Evolutionary conservation across 2,329 filamentous ascomycete species (phyloP).

Genomic region (Drechslera avenae): DNA sequence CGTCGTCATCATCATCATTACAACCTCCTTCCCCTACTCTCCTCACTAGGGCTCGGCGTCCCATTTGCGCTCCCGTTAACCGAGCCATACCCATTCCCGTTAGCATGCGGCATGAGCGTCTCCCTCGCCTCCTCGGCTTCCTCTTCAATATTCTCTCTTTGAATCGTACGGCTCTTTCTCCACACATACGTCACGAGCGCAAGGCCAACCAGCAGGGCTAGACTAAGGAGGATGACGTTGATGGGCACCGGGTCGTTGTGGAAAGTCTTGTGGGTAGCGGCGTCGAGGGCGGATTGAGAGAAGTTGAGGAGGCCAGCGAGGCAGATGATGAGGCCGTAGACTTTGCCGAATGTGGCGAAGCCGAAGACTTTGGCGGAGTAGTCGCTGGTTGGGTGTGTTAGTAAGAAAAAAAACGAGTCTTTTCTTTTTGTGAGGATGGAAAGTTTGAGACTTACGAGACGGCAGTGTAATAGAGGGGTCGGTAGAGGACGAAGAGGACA

Average conservation of each 20-base stretch:
- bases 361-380: constrained; percentile 92
- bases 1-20: neutral
- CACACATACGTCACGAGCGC: constrained; percentile 71
- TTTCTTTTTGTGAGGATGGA: neutral
- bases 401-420: neutral
- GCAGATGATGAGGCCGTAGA: constrained; percentile 92
- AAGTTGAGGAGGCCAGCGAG: constrained; percentile 84
- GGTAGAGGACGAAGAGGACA: constrained; percentile 79
- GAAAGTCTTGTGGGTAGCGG: constrained; percentile 75
- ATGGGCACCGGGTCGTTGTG: constrained; percentile 75
- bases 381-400: constrained; percentile 59
- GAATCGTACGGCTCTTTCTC: constrained; percentile 53
- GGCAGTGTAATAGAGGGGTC: constrained; percentile 88
- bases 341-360: constrained; percentile 86
- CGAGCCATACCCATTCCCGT: constrained; percentile 34
- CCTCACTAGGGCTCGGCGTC: constrained; percentile 18
- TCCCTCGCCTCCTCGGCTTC: constrained; percentile 45
- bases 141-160: constrained; percentile 44
- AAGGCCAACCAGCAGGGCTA: constrained; percentile 68
- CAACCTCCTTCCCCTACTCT: constrained; percentile 27
- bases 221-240: constrained; percentile 68
- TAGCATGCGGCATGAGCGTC: constrained; percentile 40
- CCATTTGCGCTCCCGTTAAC: constrained; percentile 19
- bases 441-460: constrained; percentile 62
- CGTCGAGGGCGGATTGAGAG: constrained; percentile 78